phyloP scores from a whole-genome alignment of 371 early-diverging fungal species.

The Fennellomyces sp. region DNA sequence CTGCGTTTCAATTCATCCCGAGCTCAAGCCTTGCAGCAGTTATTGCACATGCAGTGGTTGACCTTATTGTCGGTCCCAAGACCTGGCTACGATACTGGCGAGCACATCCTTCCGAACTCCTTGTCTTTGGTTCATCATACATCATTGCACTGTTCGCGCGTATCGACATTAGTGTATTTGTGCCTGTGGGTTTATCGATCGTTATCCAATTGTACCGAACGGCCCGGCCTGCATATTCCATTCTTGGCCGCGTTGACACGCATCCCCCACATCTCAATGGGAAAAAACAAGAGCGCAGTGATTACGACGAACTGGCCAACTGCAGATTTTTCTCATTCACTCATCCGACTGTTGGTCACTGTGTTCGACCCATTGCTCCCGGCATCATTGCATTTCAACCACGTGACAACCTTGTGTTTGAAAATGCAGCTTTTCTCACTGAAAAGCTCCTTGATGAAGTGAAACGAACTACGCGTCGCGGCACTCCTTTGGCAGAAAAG shows the following conservation, averaged over 20 bases:
- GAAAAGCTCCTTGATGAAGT: slow-evolving; percentile 48
- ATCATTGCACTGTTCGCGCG: slow-evolving; percentile 64
- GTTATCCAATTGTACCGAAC: slow-evolving; percentile 66
- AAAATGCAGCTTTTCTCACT: slow-evolving; percentile 64
- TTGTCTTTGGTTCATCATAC: slow-evolving; percentile 38
- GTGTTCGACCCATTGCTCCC: slow-evolving; percentile 41
- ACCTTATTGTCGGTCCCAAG: slow-evolving; percentile 57
- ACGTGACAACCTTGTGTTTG: slow-evolving; percentile 73
- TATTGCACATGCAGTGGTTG: slow-evolving; percentile 73
- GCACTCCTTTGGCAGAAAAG: slow-evolving; percentile 20
- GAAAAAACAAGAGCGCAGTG: neutral
- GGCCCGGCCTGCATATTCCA: slow-evolving; percentile 60
- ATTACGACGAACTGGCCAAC: neutral
- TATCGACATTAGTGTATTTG: slow-evolving; percentile 71
- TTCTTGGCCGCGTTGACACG: slow-evolving; percentile 35
- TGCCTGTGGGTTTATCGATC: slow-evolving; percentile 65
- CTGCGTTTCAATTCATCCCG: slow-evolving; percentile 85
- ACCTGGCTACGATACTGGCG: slow-evolving; percentile 49
- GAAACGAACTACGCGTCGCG: slow-evolving; percentile 33
- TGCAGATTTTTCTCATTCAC: slow-evolving; percentile 19
- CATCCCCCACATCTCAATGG: neutral
- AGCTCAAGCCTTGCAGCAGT: slow-evolving; percentile 76
- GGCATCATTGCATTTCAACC: slow-evolving; percentile 67
- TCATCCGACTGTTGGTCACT: slow-evolving; percentile 17
- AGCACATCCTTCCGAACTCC: slow-evolving; percentile 35